Evolutionary conservation across 768 basidiomycete genomes (phyloP).

Genomic region (Auricularia sp.): DNA sequence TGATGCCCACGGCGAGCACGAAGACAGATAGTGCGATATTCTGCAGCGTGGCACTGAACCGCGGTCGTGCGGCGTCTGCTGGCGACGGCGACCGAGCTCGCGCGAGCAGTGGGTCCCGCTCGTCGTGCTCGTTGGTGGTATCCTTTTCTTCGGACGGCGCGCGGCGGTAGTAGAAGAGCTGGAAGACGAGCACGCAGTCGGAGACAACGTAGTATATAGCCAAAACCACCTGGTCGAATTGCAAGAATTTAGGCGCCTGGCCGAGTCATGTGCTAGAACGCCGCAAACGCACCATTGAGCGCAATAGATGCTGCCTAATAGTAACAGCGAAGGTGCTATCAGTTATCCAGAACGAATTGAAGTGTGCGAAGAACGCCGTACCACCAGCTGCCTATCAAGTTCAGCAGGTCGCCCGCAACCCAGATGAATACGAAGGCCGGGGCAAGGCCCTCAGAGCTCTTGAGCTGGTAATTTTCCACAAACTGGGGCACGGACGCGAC

Average conservation of each 20-base stretch:
- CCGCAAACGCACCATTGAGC: not conserved
- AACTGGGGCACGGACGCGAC: not conserved
- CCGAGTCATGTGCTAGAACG: not conserved
- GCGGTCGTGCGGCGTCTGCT: not conserved
- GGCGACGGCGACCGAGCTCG: not conserved
- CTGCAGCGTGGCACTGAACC: not conserved
- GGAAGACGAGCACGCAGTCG: not conserved
- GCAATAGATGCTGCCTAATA: not conserved
- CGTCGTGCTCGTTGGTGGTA: not conserved
- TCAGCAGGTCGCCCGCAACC: not conserved
- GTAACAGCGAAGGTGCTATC: not conserved
- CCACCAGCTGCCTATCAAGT: not conserved
- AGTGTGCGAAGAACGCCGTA: not conserved
- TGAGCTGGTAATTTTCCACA: not conserved
- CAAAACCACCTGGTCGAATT: not conserved
- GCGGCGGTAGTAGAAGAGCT: not conserved
- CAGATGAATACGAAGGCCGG: slow-evolving; percentile 43
- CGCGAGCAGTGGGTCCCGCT: not conserved
- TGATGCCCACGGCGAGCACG: not conserved
- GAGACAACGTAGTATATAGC: not conserved
- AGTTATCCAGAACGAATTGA: no score
- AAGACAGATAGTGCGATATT: not conserved
- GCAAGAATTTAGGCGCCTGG: no score
- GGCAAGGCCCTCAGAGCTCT: slow-evolving; percentile 35
- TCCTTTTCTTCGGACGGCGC: not conserved